phyloP scores from a whole-genome alignment of 176 grass and related monocot genomes.

The Oryza punctata region DNA sequence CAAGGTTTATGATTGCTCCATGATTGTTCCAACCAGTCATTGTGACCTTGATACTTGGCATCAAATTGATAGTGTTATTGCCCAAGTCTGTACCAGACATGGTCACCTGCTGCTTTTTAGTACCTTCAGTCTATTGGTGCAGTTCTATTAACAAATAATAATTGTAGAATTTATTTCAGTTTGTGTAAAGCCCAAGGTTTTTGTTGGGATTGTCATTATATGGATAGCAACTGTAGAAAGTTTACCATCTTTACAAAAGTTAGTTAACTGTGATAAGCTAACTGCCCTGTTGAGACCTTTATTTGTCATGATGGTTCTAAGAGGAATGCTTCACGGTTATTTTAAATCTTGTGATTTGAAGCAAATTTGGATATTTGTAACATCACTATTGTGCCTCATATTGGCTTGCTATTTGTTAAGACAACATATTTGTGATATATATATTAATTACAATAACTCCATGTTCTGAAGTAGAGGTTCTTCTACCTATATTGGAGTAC shows the following conservation, averaged over 20 bases:
- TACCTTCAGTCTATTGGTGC: slow-evolving; percentile 6
- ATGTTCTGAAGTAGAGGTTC: slow-evolving; percentile 1
- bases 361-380: slow-evolving; percentile 22
- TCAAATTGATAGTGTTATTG: slow-evolving; percentile 15
- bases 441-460: not conserved
- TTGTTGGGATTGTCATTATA: slow-evolving; percentile 22
- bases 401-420: not conserved
- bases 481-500: not conserved
- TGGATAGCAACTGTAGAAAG: not conserved
- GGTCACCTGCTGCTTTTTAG: slow-evolving; percentile 6
- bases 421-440: not conserved
- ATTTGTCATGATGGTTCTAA: slow-evolving; percentile 12
- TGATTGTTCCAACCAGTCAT: not conserved
- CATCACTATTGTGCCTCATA: not conserved
- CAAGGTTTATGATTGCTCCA: not conserved
- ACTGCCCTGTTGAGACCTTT: not conserved
- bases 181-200: slow-evolving; percentile 24
- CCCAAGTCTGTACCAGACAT: slow-evolving; percentile 1
- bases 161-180: slow-evolving; percentile 12
- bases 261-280: not conserved
- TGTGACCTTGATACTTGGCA: slow-evolving; percentile 2
- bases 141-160: slow-evolving; percentile 24
- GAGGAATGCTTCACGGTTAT: not conserved
- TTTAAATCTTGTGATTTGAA: slow-evolving; percentile 8
- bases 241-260: slow-evolving; percentile 10